These are phyloP conservation scores for Jacaranda copaia DNA, from an alignment of 257 asterid species.

Conservation along the genomic window DNA sequence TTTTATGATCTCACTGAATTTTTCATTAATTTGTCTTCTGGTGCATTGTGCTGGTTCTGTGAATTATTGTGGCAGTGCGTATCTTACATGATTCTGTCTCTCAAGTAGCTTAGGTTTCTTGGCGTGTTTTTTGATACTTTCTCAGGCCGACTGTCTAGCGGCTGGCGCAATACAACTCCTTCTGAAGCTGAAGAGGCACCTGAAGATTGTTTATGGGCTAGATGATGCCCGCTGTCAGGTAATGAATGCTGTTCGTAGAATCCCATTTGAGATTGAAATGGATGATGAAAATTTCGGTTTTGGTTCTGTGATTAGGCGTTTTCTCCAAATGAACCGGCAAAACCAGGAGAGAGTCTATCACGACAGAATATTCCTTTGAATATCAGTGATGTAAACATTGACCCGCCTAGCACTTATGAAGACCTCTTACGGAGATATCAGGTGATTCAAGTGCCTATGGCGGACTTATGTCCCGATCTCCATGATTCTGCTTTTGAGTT, in stretches of 20 bases:
- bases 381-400: constrained; percentile 63
- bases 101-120: constrained; percentile 25
- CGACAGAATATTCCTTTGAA: constrained; percentile 74
- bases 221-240: constrained; percentile 96
- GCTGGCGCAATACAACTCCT: constrained; percentile 93
- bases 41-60: constrained; percentile 1
- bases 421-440: constrained; percentile 78
- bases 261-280: constrained; percentile 24
- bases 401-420: constrained; percentile 72
- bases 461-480: background rate
- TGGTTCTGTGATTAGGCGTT: constrained; percentile 58
- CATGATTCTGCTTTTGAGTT: background rate
- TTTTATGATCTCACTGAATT: constrained; percentile 14
- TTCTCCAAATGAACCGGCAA: constrained; percentile 82
- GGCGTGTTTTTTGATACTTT: constrained; percentile 33
- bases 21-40: background rate
- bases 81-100: constrained; percentile 5
- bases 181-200: constrained; percentile 92
- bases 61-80: constrained; percentile 1
- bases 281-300: constrained; percentile 26
- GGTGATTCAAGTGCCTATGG: constrained; percentile 53
- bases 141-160: constrained; percentile 81
- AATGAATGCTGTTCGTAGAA: constrained; percentile 34
- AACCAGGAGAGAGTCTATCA: constrained; percentile 74
- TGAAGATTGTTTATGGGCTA: constrained; percentile 83